These are phyloP conservation scores for Suhomyces wounanorum DNA, from an alignment of 1,139 yeast species.

Conservation along the genomic window DNA sequence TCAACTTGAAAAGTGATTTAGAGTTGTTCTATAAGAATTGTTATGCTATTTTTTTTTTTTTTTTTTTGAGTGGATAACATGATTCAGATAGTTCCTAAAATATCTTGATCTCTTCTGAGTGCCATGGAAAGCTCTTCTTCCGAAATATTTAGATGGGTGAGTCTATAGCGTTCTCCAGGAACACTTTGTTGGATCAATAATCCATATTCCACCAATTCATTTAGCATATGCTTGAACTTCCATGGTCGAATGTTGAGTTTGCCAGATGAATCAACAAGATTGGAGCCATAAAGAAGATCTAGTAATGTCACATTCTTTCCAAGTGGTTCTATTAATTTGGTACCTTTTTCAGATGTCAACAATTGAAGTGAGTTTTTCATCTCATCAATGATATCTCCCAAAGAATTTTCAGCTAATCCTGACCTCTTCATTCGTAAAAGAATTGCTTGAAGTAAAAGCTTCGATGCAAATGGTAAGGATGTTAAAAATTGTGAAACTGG, in stretches of 20 bases:
- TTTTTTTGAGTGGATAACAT: no score
- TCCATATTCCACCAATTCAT: slow-evolving; percentile 79
- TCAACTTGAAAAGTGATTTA: no score
- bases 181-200: slow-evolving; percentile 65
- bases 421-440: slow-evolving; percentile 65
- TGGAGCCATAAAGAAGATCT: slow-evolving; percentile 34
- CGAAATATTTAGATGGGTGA: slow-evolving; percentile 65
- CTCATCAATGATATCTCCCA: slow-evolving; percentile 82
- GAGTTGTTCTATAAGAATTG: no score
- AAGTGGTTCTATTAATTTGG: slow-evolving; percentile 18
- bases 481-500: slow-evolving; percentile 64
- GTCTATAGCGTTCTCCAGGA: slow-evolving; percentile 65
- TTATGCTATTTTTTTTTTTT: no score
- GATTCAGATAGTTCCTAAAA: slow-evolving; percentile 15
- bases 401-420: slow-evolving; percentile 67
- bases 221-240: slow-evolving; percentile 54
- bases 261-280: slow-evolving; percentile 13
- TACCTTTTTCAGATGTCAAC: slow-evolving; percentile 27
- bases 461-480: slow-evolving; percentile 66
- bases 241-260: slow-evolving; percentile 36
- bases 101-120: slow-evolving; percentile 53
- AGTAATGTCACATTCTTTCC: slow-evolving; percentile 20
- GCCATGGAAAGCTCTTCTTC: slow-evolving; percentile 68
- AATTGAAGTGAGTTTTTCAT: slow-evolving; percentile 46
- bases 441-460: slow-evolving; percentile 69